Evolutionary conservation across 345 rosid species (phyloP), one percentile per base, ranked within the genome.

Genomic region (Cardamine resedifolia): DNA sequence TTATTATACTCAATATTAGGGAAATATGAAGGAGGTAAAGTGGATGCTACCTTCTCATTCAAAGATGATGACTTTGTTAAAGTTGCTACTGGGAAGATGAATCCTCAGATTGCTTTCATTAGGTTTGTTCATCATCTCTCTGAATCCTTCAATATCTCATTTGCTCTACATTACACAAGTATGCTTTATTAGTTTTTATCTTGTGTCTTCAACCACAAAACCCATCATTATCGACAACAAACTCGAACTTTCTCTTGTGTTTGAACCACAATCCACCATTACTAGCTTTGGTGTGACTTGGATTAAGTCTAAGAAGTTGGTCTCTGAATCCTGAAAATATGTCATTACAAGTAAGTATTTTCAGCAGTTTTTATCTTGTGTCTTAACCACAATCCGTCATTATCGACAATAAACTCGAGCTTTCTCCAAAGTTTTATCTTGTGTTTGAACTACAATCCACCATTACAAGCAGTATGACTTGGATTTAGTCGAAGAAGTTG

Each of bases 71-170:
- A 95, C 74, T 95, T 95, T 80, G 60, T 91, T 16, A 95, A 92
- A 88, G 87, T 95, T 71, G 90, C 96, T 58, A 84, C 83, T 1
- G 98, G 98, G 30, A 88, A 95, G 81, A 80, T 95, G 94, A 88
- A 92, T 77, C 97, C 98, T 62, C 98, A 95, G 74, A 81, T 90
- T 75, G 98, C 99, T 83, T 95, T 88, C 80, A 85, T 91, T 81
- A 91, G 97, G 98, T 91, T 64, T 16, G 65, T 19, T 41, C 52
- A 9, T 64, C 28, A 5, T 31, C n/a, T 28, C 27, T 51, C n/a
- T 73, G 14, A 51, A 18, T 28, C 36, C 2, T 56, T 59, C 34
- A n/a, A 0, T 38, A 9, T 53, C 41, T 31, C 41, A 9, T 56
- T 16, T 56, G 2, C n/a, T 18, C 24, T 31, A n/a, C 61, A 16